These are phyloP conservation scores for Gentiana straminea DNA, from an alignment of 257 asterid species.

Conservation along the genomic window DNA sequence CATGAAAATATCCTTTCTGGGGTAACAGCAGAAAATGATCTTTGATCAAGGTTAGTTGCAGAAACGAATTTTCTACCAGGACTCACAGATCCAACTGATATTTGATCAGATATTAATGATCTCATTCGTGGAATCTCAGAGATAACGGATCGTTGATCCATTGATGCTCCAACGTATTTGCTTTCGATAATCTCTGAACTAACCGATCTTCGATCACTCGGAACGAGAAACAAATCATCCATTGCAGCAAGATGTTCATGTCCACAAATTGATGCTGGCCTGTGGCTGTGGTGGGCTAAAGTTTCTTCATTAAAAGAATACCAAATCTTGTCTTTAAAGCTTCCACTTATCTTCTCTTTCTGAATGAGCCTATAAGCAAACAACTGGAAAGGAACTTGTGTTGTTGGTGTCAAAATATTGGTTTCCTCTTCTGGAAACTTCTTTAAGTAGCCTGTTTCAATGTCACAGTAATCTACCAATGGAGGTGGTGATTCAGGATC, in stretches of 20 bases:
- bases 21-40: constrained; percentile 11
- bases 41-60: constrained; percentile 11
- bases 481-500: constrained; percentile 76
- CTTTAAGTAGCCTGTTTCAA: constrained; percentile 47
- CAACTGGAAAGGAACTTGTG: constrained; percentile 75
- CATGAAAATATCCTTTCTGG: constrained; percentile 19
- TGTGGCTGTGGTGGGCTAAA: constrained; percentile 10
- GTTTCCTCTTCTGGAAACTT: constrained; percentile 28
- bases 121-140: constrained; percentile 44
- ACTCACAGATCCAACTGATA: constrained; percentile 39
- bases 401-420: constrained; percentile 24
- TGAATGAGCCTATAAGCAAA: constrained; percentile 51
- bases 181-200: constrained; percentile 61
- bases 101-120: constrained; percentile 27
- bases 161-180: constrained; percentile 16
- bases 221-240: constrained; percentile 59
- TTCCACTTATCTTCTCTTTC: constrained; percentile 38
- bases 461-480: constrained; percentile 66
- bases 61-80: constrained; percentile 21
- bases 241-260: constrained; percentile 46
- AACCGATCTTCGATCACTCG: constrained; percentile 50
- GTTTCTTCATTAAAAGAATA: constrained; percentile 26
- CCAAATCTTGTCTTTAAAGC: constrained; percentile 30
- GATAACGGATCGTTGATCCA: constrained; percentile 46
- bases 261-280: constrained; percentile 31